Percentiles rank a stretch among this genome's conserved stretches.
phyloP scores from a whole-genome alignment of 306 rosid genomes.

The Fragaria nilgerrensis region DNA sequence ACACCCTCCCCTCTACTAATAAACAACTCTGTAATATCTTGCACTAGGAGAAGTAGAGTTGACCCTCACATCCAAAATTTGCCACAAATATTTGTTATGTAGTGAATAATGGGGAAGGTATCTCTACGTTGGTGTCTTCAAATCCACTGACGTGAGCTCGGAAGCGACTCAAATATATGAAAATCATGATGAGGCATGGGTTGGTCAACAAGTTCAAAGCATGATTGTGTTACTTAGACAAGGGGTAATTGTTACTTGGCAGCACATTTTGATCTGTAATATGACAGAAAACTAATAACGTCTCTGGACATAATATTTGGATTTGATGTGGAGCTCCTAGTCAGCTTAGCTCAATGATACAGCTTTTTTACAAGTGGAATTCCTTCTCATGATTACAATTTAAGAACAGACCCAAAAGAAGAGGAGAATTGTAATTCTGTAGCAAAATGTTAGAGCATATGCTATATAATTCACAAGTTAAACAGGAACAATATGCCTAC shows the following conservation, averaged over 20 bases:
- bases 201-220: background rate
- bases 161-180: background rate
- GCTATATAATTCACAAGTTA: background rate
- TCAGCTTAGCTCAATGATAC: background rate
- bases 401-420: too few species aligned
- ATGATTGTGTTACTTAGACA: constrained; percentile 2
- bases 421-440: background rate
- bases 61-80: background rate
- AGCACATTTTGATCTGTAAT: background rate
- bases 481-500: background rate
- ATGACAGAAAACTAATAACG: background rate
- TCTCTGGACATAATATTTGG: constrained; percentile 5
- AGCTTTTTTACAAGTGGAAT: constrained; percentile 12
- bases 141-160: background rate
- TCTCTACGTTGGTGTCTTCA: background rate
- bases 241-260: background rate
- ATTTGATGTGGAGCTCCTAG: constrained; percentile 13
- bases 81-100: background rate
- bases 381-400: background rate
- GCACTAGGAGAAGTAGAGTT: background rate
- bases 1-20: background rate
- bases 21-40: background rate
- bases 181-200: background rate
- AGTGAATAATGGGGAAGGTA: constrained; percentile 6
- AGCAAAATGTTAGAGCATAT: background rate